Conservation (phyloP, 441 rosid genomes). For the Viola pubescens region DNA sequence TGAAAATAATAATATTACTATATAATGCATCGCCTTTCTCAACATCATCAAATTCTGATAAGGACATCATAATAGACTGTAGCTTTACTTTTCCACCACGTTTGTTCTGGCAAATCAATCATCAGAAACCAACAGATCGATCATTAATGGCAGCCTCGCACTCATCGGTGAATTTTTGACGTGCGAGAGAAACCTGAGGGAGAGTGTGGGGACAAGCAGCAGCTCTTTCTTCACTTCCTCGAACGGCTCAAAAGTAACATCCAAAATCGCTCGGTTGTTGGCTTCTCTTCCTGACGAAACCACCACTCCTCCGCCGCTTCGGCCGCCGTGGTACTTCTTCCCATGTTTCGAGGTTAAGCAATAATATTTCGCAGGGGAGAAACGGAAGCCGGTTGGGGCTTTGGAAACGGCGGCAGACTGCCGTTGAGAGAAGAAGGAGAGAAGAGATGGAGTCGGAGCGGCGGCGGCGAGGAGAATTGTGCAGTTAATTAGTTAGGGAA, state of each 20-base stretch:
- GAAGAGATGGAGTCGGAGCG: no score
- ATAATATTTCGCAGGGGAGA: no score
- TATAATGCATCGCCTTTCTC: background rate
- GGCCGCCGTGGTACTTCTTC: background rate
- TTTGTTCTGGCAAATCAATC: background rate
- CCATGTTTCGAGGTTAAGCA: background rate
- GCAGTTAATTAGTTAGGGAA: no score
- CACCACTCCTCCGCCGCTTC: background rate
- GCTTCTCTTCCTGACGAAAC: background rate
- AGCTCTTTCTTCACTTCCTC: slow-evolving; percentile 1
- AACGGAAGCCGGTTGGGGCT: no score
- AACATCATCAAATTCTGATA: background rate
- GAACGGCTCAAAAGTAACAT: background rate
- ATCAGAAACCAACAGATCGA: background rate
- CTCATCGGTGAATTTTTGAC: background rate
- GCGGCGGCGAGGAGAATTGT: no score
- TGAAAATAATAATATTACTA: background rate
- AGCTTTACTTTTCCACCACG: background rate
- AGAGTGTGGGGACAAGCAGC: background rate
- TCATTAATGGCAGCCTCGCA: background rate
- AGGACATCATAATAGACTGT: background rate
- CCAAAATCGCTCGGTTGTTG: background rate
- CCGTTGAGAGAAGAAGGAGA: no score
- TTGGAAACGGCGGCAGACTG: no score
- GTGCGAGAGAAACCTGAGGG: background rate